phyloP scores from a whole-genome alignment of 1,284 basidiomycete genomes.

The Anthracocystis walkeri region DNA sequence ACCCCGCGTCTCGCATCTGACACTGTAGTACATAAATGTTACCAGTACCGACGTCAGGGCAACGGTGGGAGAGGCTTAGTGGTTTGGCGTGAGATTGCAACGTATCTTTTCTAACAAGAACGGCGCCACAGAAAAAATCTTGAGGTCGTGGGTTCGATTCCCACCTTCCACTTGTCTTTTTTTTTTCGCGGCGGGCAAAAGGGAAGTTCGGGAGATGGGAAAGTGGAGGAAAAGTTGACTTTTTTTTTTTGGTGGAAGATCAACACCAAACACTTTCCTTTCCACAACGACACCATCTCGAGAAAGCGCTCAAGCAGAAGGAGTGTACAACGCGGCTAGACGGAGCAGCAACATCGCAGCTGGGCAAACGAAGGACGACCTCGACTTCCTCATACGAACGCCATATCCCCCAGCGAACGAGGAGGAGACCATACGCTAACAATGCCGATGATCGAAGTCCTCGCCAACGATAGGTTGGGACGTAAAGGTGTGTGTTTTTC shows the following conservation, averaged over 20 bases:
- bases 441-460: slow-evolving; percentile 78
- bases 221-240: slow-evolving; percentile 15
- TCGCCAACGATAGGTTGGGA: slow-evolving; percentile 95
- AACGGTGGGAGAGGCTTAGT: slow-evolving; percentile 58
- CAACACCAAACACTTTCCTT: slow-evolving; percentile 15
- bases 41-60: not conserved
- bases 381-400: not conserved
- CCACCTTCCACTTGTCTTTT: slow-evolving; percentile 55
- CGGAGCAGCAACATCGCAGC: no score
- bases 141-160: slow-evolving; percentile 62
- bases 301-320: no score
- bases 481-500: slow-evolving; percentile 79
- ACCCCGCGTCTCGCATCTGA: no score
- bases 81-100: slow-evolving; percentile 64
- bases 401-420: no score
- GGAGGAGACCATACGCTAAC: not conserved
- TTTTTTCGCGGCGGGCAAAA: slow-evolving; percentile 2
- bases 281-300: slow-evolving; percentile 2
- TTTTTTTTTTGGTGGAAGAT: not conserved
- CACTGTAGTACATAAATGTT: not conserved
- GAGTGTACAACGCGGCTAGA: no score
- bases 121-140: slow-evolving; percentile 38
- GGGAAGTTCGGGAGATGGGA: slow-evolving; percentile 7
- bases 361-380: no score
- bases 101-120: slow-evolving; percentile 14